Conservation (phyloP, 495 filamentous ascomycete genomes). For the Ascobolus immersus region DNA sequence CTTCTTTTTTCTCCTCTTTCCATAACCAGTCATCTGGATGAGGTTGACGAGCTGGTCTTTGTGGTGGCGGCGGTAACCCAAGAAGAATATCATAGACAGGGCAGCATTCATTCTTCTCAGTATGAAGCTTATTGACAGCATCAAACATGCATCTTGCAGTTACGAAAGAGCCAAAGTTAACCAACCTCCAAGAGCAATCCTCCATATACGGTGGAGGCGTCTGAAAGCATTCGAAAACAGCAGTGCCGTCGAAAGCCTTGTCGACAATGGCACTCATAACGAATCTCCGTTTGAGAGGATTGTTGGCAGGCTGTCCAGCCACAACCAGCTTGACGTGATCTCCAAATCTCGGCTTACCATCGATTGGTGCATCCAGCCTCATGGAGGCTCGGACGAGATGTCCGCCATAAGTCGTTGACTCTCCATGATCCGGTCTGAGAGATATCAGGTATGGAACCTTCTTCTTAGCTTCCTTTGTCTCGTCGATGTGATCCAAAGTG, state of each 20-base stretch:
- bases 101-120: slow-evolving; percentile 14
- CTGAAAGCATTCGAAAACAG: slow-evolving; percentile 22
- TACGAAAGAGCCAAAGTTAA: slow-evolving; percentile 22
- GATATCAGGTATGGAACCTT: no score
- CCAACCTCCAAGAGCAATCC: slow-evolving; percentile 21
- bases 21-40: no score
- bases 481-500: slow-evolving; percentile 26
- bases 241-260: slow-evolving; percentile 17
- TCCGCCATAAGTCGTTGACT: no score
- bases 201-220: slow-evolving; percentile 19
- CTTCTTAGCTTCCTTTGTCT: slow-evolving; percentile 17
- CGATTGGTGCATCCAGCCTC: slow-evolving; percentile 19
- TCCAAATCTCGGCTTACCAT: slow-evolving; percentile 13
- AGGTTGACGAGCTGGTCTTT: not conserved
- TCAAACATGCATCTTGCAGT: slow-evolving; percentile 24
- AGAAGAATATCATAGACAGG: slow-evolving; percentile 16
- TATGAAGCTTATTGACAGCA: slow-evolving; percentile 19
- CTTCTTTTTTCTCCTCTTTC: no score
- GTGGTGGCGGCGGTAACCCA: slow-evolving; percentile 4
- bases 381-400: slow-evolving; percentile 17
- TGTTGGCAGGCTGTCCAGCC: slow-evolving; percentile 19
- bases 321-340: slow-evolving; percentile 22
- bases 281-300: slow-evolving; percentile 10
- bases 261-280: slow-evolving; percentile 21
- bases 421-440: not conserved